A percentile compares a stretch with the other conserved stretches of the same genome.
Evolutionary conservation across 1,139 yeast species (phyloP).

Genomic region (Insectozyma bohioensis): DNA sequence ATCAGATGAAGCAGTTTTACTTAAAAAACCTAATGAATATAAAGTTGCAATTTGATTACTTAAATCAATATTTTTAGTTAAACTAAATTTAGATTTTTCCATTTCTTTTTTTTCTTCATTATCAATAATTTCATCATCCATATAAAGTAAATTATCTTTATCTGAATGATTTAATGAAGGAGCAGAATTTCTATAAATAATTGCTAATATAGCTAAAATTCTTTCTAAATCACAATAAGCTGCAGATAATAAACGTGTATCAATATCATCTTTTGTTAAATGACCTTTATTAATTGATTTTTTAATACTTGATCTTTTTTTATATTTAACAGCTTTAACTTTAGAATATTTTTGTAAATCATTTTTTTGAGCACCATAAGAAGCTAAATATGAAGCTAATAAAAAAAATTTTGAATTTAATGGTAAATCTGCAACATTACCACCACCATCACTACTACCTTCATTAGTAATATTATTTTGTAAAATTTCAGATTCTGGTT

Average conservation of each 20-base stretch:
- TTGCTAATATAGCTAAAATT: constrained; percentile 62
- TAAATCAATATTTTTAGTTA: constrained; percentile 46
- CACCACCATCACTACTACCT: constrained; percentile 7
- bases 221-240: constrained; percentile 68
- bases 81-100: constrained; percentile 33
- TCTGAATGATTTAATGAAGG: constrained; percentile 27
- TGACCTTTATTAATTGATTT: constrained; percentile 24
- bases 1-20: constrained; percentile 52
- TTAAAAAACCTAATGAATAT: constrained; percentile 52
- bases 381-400: constrained; percentile 70
- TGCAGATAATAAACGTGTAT: constrained; percentile 56
- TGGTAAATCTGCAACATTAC: constrained; percentile 44
- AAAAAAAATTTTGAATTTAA: constrained; percentile 58
- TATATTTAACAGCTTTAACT: constrained; percentile 47
- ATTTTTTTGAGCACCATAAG: constrained; percentile 58
- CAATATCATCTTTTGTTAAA: constrained; percentile 48
- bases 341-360: constrained; percentile 64
- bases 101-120: constrained; percentile 34
- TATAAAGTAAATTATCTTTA: constrained; percentile 23
- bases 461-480: constrained; percentile 1
- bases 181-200: constrained; percentile 49
- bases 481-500: constrained; percentile 19
- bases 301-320: constrained; percentile 26
- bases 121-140: constrained; percentile 27
- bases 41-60: constrained; percentile 63